Percentiles rank a stretch among this genome's conserved stretches.
phyloP scores from a whole-genome alignment of 768 basidiomycete genomes.

The Kwoniella shandongensis region DNA sequence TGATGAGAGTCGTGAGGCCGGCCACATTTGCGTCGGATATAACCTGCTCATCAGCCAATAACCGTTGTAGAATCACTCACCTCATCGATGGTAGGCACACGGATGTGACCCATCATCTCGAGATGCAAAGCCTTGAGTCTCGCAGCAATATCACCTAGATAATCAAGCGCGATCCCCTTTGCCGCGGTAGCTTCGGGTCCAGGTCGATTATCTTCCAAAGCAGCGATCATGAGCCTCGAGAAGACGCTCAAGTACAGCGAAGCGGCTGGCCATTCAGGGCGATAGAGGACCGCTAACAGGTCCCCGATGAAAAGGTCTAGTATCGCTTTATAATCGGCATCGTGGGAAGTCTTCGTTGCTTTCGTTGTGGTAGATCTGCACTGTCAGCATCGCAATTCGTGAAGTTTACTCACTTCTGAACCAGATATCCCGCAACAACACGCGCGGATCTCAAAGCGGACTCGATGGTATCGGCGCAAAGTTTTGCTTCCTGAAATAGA shows the following conservation, averaged over 20 bases:
- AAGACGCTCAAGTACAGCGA: constrained; percentile 74
- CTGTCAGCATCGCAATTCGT: background rate
- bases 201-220: constrained; percentile 76
- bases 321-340: constrained; percentile 88
- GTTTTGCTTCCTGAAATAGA: constrained; percentile 22
- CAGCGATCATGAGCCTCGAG: constrained; percentile 80
- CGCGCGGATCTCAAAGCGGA: constrained; percentile 81
- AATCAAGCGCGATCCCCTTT: constrained; percentile 86
- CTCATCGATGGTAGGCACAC: constrained; percentile 64
- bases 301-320: constrained; percentile 90
- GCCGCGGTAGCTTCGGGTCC: constrained; percentile 75
- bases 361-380: constrained; percentile 63
- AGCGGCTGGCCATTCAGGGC: constrained; percentile 98
- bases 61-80: constrained; percentile 62
- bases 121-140: constrained; percentile 59
- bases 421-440: constrained; percentile 75
- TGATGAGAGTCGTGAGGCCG: constrained; percentile 5
- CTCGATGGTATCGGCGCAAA: constrained; percentile 35
- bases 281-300: constrained; percentile 79
- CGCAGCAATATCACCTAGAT: constrained; percentile 88
- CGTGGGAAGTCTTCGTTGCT: constrained; percentile 82
- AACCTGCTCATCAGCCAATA: constrained; percentile 12
- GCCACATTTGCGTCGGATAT: constrained; percentile 26
- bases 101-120: constrained; percentile 23
- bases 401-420: constrained; percentile 46